These are phyloP conservation scores for Phaseolus lunatus DNA, from an alignment of 306 rosid species.

Conservation along the genomic window DNA sequence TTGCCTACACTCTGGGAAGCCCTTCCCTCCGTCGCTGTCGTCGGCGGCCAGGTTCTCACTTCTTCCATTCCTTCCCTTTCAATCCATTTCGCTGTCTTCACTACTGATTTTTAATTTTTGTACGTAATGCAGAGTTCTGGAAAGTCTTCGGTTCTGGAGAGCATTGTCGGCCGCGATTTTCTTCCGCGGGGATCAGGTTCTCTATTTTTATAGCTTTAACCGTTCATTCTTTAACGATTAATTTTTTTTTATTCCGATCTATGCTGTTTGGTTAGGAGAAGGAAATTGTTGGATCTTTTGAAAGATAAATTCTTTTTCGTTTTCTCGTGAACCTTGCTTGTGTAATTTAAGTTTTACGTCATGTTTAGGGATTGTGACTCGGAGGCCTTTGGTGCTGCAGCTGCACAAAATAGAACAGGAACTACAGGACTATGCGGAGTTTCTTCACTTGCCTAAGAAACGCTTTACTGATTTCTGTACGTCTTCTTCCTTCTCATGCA, in stretches of 20 bases:
- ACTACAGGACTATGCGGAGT: conserved; percentile 74
- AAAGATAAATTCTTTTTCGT: not conserved
- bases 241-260: not conserved
- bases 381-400: conserved; percentile 94
- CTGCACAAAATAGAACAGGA: conserved; percentile 68
- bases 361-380: conserved; percentile 85
- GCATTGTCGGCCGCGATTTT: conserved; percentile 90
- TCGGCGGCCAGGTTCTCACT: conserved; percentile 82
- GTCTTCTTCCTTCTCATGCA: conserved; percentile 42
- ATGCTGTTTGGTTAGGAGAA: conserved; percentile 18
- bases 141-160: conserved; percentile 81
- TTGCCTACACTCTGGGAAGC: conserved; percentile 86
- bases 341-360: conserved; percentile 33
- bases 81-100: not conserved
- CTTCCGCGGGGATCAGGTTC: conserved; percentile 90
- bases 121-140: conserved; percentile 75
- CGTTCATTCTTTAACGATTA: not conserved
- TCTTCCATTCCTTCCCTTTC: not conserved
- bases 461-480: conserved; percentile 74
- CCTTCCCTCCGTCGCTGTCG: conserved; percentile 89
- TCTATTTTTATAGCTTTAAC: not conserved
- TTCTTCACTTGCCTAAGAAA: conserved; percentile 76
- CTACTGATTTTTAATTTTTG: not conserved
- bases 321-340: not conserved
- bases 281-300: conserved; percentile 22